Base-by-base conservation (phyloP, 805 yeast species). In the Wickerhamomyces pijperi region DNA sequence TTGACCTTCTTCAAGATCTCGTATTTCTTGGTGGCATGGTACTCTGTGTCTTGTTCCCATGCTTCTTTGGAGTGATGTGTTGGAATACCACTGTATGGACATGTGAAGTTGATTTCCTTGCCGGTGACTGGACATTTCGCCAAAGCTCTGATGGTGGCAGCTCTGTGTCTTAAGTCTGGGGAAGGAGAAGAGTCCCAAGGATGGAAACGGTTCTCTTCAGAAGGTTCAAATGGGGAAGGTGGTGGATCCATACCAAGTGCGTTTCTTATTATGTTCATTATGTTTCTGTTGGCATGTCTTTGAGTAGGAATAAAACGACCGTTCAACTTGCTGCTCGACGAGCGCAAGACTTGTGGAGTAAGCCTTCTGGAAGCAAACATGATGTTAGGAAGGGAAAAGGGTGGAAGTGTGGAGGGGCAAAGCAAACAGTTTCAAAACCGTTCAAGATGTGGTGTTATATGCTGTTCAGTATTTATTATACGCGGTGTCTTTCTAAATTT, bases 81-180 rank as follows among this genome's bases (percentile, higher is more conserved):
- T 19, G 99, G 98, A 37, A 92, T 87, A 3, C 98, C 98, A 4
- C 95, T 83, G 41, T 73, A 64, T 2, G 98, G 98, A 63, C 97
- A 92, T 2, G 88, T 84, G 58, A 70, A 92, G 47, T 80, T 70
- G 42, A 92, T 84, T 35, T 82, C 80, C 46, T 78, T 72, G 16
- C 76, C 69, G 0, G 97, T 88, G 12, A 88, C 92, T 0, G 97
- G 97, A 59, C 97, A 90, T 53, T 74, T 73, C 11, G 95, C 96
- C 44, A 78, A 70, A 4, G 94, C 81, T 55, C 88, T 74, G 45
- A 90, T 92, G 42, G 79, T 76, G 17, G 95, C 96, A 1, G 97
- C 97, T 44, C 97, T 72, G 48, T 85, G 82, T 46, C 97, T 74
- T 42, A 90, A 67, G 48, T 85, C 96, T 39, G 82, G 82, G 19